These are phyloP conservation scores for Ustilago shanxiensis DNA, from an alignment of 1,284 basidiomycete species.

Conservation along the genomic window DNA sequence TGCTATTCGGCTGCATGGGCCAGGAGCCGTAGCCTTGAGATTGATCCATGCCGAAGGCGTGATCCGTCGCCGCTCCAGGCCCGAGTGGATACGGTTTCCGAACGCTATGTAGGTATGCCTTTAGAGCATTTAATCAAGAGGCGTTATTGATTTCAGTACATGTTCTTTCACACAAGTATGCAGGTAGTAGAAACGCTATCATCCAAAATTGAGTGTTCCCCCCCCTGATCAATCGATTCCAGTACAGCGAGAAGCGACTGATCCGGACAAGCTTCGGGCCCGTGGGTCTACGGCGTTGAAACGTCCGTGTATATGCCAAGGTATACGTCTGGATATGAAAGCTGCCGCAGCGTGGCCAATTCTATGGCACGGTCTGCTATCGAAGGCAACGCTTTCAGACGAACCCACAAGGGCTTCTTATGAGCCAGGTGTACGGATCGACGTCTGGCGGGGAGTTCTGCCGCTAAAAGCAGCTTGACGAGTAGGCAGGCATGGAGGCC, in stretches of 20 bases:
- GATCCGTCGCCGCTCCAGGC: not conserved
- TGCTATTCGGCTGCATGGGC: slow-evolving; percentile 20
- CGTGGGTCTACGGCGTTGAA: not conserved
- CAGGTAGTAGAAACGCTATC: not conserved
- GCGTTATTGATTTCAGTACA: not conserved
- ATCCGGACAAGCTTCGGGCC: not conserved
- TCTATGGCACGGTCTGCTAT: not conserved
- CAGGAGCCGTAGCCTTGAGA: slow-evolving; percentile 25
- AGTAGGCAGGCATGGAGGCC: slow-evolving; percentile 1
- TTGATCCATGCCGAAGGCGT: slow-evolving; percentile 18
- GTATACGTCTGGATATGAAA: not conserved
- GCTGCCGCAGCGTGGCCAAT: not conserved
- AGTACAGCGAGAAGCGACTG: not conserved
- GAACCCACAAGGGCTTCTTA: not conserved
- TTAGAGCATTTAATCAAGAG: not conserved
- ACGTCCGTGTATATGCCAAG: not conserved
- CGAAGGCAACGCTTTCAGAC: not conserved
- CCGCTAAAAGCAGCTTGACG: not conserved
- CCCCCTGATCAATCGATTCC: not conserved
- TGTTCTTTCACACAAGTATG: not conserved
- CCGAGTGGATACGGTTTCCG: not conserved
- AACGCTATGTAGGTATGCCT: not conserved
- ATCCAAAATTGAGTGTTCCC: not conserved
- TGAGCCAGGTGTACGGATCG: not conserved
- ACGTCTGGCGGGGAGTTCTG: not conserved